Evolutionary conservation across 148 eudicot genomes (phyloP).

Genomic region (Rhododendron simsii): DNA sequence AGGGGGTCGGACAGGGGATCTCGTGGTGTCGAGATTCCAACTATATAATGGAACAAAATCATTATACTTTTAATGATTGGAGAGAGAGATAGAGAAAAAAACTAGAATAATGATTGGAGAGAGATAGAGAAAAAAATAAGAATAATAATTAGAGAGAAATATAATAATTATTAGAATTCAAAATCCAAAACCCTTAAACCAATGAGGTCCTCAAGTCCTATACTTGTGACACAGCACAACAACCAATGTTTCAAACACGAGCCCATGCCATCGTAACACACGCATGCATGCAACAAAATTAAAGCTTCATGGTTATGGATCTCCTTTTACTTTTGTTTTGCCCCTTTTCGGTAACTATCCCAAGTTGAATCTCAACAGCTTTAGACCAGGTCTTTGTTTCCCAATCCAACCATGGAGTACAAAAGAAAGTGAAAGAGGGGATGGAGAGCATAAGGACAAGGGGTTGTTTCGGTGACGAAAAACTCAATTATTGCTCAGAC

Average conservation of each 20-base stretch:
- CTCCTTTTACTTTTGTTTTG: not conserved
- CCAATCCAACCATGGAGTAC: constrained; percentile 4
- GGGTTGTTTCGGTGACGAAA: not conserved
- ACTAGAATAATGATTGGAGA: too few species aligned
- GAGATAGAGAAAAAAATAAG: too few species aligned
- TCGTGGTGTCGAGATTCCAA: too few species aligned
- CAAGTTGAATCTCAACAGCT: constrained; percentile 18
- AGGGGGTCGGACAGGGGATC: too few species aligned
- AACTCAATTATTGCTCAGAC: not conserved
- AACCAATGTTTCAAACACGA: not conserved
- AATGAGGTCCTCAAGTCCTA: too few species aligned
- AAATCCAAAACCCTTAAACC: too few species aligned
- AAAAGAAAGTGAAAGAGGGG: not conserved
- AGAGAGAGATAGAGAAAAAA: too few species aligned
- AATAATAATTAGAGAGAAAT: too few species aligned
- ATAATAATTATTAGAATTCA: too few species aligned
- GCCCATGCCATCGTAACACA: not conserved
- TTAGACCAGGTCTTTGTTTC: constrained; percentile 21
- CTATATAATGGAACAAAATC: too few species aligned
- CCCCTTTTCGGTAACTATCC: constrained; percentile 2
- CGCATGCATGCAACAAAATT: not conserved
- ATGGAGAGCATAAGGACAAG: not conserved
- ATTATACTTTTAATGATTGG: too few species aligned
- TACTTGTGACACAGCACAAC: not conserved
- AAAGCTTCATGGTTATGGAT: not conserved